Percentiles rank a stretch among this genome's conserved stretches.
Conservation (phyloP, 2,329 filamentous ascomycete species). For the Domatiomyces catenatus region DNA sequence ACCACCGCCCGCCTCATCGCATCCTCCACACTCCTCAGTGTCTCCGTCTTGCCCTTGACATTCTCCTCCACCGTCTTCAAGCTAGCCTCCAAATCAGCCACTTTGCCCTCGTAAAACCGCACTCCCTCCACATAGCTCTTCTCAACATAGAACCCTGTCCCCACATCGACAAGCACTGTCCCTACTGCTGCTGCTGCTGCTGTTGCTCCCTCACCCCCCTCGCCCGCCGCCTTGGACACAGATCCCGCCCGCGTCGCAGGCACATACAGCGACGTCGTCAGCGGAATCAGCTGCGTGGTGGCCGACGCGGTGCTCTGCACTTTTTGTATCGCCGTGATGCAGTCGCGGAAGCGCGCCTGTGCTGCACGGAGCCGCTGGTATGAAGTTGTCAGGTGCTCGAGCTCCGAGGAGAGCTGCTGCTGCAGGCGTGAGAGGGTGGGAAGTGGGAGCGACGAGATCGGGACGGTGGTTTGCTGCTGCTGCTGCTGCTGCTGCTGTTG, state of each 20-base stretch:
- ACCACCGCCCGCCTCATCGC: slow-evolving; percentile 47
- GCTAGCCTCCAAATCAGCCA: slow-evolving; percentile 49
- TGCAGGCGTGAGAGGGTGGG: slow-evolving; percentile 85
- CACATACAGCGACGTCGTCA: slow-evolving; percentile 91
- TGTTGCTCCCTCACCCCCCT: not conserved
- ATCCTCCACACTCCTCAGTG: slow-evolving; percentile 76
- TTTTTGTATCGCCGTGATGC: slow-evolving; percentile 57
- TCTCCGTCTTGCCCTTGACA: slow-evolving; percentile 62
- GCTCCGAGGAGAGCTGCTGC: slow-evolving; percentile 88
- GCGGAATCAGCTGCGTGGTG: slow-evolving; percentile 60
- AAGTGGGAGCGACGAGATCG: slow-evolving; percentile 61
- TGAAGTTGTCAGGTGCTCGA: slow-evolving; percentile 82
- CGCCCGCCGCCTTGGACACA: not conserved
- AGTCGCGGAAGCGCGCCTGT: slow-evolving; percentile 84
- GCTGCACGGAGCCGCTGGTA: slow-evolving; percentile 81
- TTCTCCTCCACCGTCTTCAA: slow-evolving; percentile 54
- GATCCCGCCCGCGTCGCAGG: slow-evolving; percentile 56
- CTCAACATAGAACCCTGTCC: slow-evolving; percentile 87
- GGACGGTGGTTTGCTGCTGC: slow-evolving; percentile 31
- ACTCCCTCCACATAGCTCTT: slow-evolving; percentile 52
- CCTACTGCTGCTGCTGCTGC: slow-evolving; percentile 23
- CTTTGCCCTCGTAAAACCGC: slow-evolving; percentile 53
- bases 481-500: not conserved
- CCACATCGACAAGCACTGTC: slow-evolving; percentile 77
- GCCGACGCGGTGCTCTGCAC: slow-evolving; percentile 26